These are phyloP conservation scores for Ceratocystis lukuohia DNA, from an alignment of 2,329 filamentous ascomycete species.

Conservation along the genomic window DNA sequence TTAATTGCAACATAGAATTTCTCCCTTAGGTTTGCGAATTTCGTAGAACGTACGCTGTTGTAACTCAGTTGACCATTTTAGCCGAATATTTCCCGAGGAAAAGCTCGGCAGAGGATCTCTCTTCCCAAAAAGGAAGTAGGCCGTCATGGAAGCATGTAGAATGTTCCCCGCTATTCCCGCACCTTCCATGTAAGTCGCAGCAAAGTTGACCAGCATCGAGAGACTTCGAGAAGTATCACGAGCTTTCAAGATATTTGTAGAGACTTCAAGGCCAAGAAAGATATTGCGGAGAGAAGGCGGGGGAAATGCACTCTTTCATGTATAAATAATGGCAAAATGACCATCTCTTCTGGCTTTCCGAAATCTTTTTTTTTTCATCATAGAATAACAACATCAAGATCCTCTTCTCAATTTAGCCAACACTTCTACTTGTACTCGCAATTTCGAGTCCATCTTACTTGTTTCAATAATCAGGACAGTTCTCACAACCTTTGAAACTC, in stretches of 20 bases:
- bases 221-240: slow-evolving; percentile 3
- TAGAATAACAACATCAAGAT: background rate
- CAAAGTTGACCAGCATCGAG: background rate
- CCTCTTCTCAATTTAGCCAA: background rate
- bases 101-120: background rate
- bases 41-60: no score
- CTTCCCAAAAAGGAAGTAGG: background rate
- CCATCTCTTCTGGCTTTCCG: background rate
- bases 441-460: background rate
- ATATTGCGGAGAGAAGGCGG: no score
- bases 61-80: background rate
- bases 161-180: slow-evolving; percentile 9
- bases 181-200: background rate
- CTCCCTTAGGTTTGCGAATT: background rate
- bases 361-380: background rate
- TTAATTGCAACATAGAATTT: background rate
- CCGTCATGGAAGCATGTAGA: slow-evolving; percentile 5
- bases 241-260: background rate
- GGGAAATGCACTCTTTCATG: no score
- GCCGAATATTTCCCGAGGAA: background rate
- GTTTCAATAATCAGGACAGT: background rate
- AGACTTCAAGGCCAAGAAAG: background rate
- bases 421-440: background rate
- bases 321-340: slow-evolving; percentile 4
- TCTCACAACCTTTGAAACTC: no score